Conservation (phyloP, 2,329 filamentous ascomycete species). For the Neurospora sp. region DNA sequence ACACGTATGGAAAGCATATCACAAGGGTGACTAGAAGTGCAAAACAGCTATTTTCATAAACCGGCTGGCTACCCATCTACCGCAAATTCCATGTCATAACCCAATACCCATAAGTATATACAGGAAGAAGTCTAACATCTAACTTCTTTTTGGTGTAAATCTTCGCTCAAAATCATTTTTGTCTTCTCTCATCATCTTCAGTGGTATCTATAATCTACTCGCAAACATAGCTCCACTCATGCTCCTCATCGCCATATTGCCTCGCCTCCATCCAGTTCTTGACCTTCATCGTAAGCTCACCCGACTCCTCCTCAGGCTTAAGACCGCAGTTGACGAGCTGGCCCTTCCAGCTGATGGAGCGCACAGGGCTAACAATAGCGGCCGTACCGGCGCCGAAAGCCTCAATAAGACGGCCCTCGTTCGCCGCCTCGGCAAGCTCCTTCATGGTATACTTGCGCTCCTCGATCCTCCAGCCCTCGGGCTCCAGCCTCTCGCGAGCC, state of each 20-base stretch:
- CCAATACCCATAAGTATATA: not conserved
- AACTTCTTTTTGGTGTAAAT: no score
- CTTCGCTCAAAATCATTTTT: not conserved
- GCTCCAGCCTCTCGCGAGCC: constrained; percentile 70
- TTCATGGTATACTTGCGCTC: constrained; percentile 92
- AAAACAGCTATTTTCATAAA: not conserved
- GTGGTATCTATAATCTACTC: constrained; percentile 8
- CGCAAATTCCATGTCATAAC: not conserved
- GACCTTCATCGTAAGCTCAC: constrained; percentile 75
- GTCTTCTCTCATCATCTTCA: not conserved
- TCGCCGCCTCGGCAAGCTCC: constrained; percentile 69
- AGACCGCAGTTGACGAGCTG: constrained; percentile 75
- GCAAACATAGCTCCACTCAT: constrained; percentile 71
- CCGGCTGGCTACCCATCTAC: not conserved
- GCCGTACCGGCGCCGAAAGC: constrained; percentile 92
- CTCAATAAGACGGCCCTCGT: constrained; percentile 80
- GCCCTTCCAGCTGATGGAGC: constrained; percentile 82
- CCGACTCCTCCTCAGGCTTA: constrained; percentile 71
- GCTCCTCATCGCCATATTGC: constrained; percentile 88
- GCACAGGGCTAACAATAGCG: constrained; percentile 83
- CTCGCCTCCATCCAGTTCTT: constrained; percentile 95
- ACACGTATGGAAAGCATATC: no score
- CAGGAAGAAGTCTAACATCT: not conserved
- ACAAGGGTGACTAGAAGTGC: no score
- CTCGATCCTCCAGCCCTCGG: constrained; percentile 77